Base-by-base conservation (phyloP, 805 yeast genomes). In the Saccharomycopsis amapae region DNA sequence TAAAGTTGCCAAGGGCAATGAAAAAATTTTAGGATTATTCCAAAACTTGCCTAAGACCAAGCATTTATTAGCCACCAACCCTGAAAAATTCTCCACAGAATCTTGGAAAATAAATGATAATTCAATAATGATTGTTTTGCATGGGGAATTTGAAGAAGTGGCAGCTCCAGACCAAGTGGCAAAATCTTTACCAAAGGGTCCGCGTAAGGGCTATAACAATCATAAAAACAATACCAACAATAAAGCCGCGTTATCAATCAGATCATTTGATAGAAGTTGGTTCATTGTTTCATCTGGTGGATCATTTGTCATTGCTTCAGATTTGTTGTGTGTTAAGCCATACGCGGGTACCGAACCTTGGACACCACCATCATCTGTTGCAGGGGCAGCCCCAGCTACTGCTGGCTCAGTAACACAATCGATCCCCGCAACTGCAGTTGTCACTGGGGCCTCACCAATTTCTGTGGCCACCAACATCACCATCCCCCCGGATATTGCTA, bases 261-360 rank as follows among this genome's bases (percentile, higher is more conserved):
- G 93, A 59, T 78, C 93, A 7, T 93, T 93, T 62, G 98, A 93
- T 61, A 73, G 98, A 58, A 72, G 81, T 0, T 79, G 93, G 59
- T 69, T 85, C n/a, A 67, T 85, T 22, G 80, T 88, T 1, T 79
- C 85, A 12, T 82, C 81, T 12, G 72, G 73, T 46, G 84, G 88
- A 3, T 66, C 76, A 25, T 76, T 86, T 68, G 68, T 87, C n/a
- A 78, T 93, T 25, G 96, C 95, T 13, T 82, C 94, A 28, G 98
- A 93, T 63, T 61, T 85, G 59, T 67, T 93, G 43, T 69, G 79
- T 13, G 64, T 93, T 3, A 77, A 95, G 52, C 72, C 80, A 5
- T 72, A 66, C 53, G 70, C 79, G 1, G 78, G 75, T 3, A 55
- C 64, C 20, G 68, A 73, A 23, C 73, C 85, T 0, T 85, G 90